Evolutionary conservation across 805 yeast species (phyloP), one percentile per base, ranked within the genome.

Genomic region (Priceomyces fermenticarens): DNA sequence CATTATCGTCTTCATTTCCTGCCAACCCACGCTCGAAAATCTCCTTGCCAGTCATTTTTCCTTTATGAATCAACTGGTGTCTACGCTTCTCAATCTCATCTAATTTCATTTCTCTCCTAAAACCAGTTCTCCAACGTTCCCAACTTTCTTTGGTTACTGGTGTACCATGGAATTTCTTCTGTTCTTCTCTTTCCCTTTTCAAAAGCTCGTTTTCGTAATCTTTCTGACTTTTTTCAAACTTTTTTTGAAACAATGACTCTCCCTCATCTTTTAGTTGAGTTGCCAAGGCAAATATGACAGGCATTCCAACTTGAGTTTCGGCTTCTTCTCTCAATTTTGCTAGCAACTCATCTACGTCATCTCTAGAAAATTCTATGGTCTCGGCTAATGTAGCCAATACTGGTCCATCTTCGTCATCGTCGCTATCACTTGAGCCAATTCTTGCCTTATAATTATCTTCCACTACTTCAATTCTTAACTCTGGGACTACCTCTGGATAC

Each of bases 11-110:
- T 16, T 68, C 81, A 28, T 78, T 83, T 39, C 82, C 83, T 32
- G 85, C 95, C 51, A 93, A 75, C 34, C 98, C 98, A 54, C 75
- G 75, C 57, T 89, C 98, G 57, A 91, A 91, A 45, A 93, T 85
- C 63, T 88, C 91, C 52, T 80, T 77, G 16, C 99, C 99, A 0
- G 95, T 83, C 55, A 89, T 63, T 62, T 82, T 85, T 6, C 93
- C 95, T 33, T 73, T 74, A 56, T 85, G 91, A 55, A 81, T 77
- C n/a, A 58, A 59, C 30, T 65, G 60, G 45, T 75, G 74, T 48
- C 87, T 72, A 39, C 71, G 66, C 28, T 62, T 63, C 41, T 78
- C 74, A 48, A 80, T 70, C 36, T 75, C 75, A 51, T 85, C 91
- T 47, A 79, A 65, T n/a, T 81, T 79, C 77, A 82, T 64, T 53